phyloP scores from a whole-genome alignment of 2,329 filamentous ascomycete genomes.

The Fusarium sambucinum region DNA sequence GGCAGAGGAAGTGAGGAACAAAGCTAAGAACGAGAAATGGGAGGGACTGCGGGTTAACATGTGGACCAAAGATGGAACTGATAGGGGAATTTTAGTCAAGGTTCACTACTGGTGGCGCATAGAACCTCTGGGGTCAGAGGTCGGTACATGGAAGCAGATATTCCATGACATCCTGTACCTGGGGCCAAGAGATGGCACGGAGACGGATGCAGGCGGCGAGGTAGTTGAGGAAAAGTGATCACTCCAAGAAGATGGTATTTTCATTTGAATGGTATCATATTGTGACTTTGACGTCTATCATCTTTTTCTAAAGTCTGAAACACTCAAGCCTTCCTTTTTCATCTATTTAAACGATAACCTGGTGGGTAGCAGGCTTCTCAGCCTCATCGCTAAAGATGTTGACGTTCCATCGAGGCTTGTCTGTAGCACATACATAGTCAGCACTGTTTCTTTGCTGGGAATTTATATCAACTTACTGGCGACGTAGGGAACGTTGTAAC shows the following conservation, averaged over 20 bases:
- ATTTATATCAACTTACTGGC: slow-evolving; percentile 1
- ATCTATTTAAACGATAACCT: slow-evolving; percentile 8
- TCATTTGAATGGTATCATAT: background rate
- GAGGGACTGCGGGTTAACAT: slow-evolving; percentile 11
- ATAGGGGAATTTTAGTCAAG: slow-evolving; percentile 10
- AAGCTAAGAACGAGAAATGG: background rate
- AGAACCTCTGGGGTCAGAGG: background rate
- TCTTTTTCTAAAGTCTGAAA: background rate
- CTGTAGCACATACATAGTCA: background rate
- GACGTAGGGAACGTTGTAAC: slow-evolving; percentile 21
- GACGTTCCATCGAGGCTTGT: slow-evolving; percentile 22
- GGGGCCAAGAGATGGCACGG: slow-evolving; percentile 7
- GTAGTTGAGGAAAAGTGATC: background rate
- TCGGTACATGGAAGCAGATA: slow-evolving; percentile 11
- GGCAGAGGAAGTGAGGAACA: background rate
- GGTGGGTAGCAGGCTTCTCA: slow-evolving; percentile 16
- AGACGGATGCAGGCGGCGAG: background rate
- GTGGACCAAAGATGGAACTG: slow-evolving; percentile 13
- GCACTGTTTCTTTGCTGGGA: background rate
- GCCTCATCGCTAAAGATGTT: slow-evolving; percentile 13
- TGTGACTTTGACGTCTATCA: background rate
- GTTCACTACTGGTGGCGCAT: slow-evolving; percentile 22
- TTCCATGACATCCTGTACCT: slow-evolving; percentile 12
- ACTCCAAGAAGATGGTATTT: background rate
- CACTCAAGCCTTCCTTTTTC: background rate